Evolutionary conservation across 2,329 filamentous ascomycete species (phyloP).

Genomic region (Diaporthe sp.): DNA sequence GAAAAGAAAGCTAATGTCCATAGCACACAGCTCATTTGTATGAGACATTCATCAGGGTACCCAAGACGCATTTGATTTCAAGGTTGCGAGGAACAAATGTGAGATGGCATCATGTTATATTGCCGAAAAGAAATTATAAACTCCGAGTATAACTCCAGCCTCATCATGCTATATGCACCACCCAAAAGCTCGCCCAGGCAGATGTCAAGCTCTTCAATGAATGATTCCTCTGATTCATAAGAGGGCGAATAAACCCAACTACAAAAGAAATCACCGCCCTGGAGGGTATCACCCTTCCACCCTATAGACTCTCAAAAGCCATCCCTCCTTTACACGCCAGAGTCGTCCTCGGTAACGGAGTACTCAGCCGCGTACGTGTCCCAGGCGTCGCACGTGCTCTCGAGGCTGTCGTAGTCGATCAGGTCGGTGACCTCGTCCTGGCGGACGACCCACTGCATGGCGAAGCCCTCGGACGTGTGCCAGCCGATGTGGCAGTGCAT

Average conservation of each 20-base stretch:
- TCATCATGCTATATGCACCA: conserved; percentile 5
- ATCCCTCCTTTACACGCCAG: conserved; percentile 49
- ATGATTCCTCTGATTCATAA: too few relatives aligned
- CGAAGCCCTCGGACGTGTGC: conserved; percentile 66
- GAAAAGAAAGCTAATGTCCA: too few relatives aligned
- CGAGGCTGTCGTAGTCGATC: conserved; percentile 45
- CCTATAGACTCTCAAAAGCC: background rate
- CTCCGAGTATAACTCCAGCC: background rate
- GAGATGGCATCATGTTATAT: background rate
- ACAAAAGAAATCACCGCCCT: background rate
- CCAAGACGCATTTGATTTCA: rapidly evolving
- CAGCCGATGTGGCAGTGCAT: conserved; percentile 63
- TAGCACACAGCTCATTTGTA: background rate
- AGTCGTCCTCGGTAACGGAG: conserved; percentile 50
- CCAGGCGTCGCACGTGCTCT: conserved; percentile 51
- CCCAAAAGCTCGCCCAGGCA: background rate
- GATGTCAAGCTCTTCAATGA: background rate
- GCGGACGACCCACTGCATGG: conserved; percentile 65
- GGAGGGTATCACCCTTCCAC: background rate
- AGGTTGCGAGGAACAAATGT: rapidly evolving
- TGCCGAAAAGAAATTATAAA: background rate
- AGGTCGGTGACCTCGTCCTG: conserved; percentile 48
- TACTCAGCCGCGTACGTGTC: conserved; percentile 46
- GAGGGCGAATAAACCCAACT: background rate
- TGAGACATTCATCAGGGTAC: background rate